phyloP scores from a whole-genome alignment of 139 green algal species.

The Picochlorum costavermella region DNA sequence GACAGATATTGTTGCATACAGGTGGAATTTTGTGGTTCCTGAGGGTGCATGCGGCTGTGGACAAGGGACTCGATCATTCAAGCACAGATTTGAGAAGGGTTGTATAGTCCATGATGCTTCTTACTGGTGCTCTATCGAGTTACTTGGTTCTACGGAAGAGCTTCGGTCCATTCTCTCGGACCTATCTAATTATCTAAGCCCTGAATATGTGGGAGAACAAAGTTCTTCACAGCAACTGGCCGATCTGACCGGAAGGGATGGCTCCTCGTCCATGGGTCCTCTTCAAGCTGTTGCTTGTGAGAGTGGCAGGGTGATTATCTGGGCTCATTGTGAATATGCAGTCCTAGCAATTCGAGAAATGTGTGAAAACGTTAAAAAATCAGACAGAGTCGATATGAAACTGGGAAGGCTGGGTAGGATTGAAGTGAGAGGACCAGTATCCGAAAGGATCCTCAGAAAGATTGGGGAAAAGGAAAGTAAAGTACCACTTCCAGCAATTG shows the following conservation, averaged over 20 bases:
- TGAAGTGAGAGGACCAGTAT: constrained; percentile 18
- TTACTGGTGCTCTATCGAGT: constrained; percentile 53
- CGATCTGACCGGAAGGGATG: background rate
- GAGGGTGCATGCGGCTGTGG: constrained; percentile 35
- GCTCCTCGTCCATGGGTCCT: background rate
- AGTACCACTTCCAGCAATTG: background rate
- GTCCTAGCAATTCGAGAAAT: background rate
- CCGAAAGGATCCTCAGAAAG: background rate
- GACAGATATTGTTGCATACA: background rate
- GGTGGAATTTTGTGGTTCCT: constrained; percentile 42
- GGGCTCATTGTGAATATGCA: background rate
- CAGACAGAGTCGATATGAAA: background rate
- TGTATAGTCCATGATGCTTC: constrained; percentile 55
- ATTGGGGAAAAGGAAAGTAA: background rate
- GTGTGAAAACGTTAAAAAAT: background rate
- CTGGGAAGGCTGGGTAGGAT: background rate
- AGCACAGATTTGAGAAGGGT: constrained; percentile 22
- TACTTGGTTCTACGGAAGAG: constrained; percentile 25
- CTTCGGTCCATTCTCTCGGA: background rate
- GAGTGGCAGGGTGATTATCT: background rate
- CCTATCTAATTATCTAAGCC: background rate
- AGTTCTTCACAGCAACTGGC: background rate
- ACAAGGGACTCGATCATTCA: constrained; percentile 46
- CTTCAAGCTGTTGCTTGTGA: background rate
- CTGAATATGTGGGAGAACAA: constrained; percentile 4